Evolutionary conservation across 2,329 filamentous ascomycete species (phyloP), one percentile per base, ranked within the genome.

Genomic region (Alternaria infectoria): DNA sequence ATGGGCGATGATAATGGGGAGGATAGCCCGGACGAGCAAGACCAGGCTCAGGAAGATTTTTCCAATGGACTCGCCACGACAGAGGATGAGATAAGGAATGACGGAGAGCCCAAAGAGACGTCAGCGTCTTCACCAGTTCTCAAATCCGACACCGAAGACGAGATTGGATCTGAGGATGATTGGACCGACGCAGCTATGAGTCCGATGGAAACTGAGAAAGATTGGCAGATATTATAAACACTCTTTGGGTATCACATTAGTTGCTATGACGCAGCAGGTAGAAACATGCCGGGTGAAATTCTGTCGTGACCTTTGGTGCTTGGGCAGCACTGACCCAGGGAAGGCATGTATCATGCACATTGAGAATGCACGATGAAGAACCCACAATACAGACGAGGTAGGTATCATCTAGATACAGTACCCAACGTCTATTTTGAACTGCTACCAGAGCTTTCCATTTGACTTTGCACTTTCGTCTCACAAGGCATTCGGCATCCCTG

Each of bases 111-210:
- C 13, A 40, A 13, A 12, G 11, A 56, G 11, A 43, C 54, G 12
- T 55, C n/a, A 0, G 15, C 2, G 5, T 45, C 40, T 6, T 45
- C 25, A n/a, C 12, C 23, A 45, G 2, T 17, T 13, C 17, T 21
- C 15, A 32, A 56, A 36, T 12, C 23, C 5, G 28, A 25, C 30
- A 54, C 11, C 8, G n/a, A 36, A 28, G 28, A 56, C 15, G 26
- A 40, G 5, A 10, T 46, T 26, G 57, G 21, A 9, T 58, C 59
- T 6, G 59, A 65, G 3, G 57, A 54, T 40, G 64, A 61, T 9
- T 68, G 64, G 64, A 61, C 49, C 2, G 64, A 68, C 15, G 59
- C 61, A 3, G 30, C 57, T n/a, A 23, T 61, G 54, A 66, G 60
- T 46, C 63, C 66, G 4, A 26, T 28, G 17, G 32, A 30, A 40